A percentile compares a stretch with the other conserved stretches of the same genome.
Evolutionary conservation across 2,329 filamentous ascomycete genomes (phyloP).

Genomic region (Seiridium unicorne): DNA sequence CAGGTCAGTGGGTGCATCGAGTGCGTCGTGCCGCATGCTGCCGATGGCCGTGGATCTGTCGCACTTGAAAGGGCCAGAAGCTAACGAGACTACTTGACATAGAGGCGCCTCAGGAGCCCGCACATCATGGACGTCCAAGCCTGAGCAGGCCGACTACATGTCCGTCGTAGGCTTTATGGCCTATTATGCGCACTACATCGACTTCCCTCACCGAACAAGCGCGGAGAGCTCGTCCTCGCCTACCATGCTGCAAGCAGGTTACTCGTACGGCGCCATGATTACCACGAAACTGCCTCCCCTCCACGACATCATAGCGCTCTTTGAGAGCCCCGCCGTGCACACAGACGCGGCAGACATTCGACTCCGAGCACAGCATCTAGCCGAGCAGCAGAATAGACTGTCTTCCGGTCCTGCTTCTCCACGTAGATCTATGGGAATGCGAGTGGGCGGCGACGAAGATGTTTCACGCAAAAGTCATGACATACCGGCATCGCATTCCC

Average conservation of each 20-base stretch:
- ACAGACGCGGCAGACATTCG: constrained; percentile 68
- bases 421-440: constrained; percentile 38
- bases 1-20: constrained; percentile 49
- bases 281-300: constrained; percentile 69
- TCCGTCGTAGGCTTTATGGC: constrained; percentile 79
- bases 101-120: constrained; percentile 78
- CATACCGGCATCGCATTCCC: constrained; percentile 31
- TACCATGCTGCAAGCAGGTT: constrained; percentile 68
- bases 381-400: constrained; percentile 56
- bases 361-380: constrained; percentile 66
- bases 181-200: constrained; percentile 66
- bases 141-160: constrained; percentile 79
- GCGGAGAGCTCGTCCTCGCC: constrained; percentile 16
- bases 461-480: constrained; percentile 37
- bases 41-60: too few species aligned
- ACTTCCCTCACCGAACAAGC: constrained; percentile 24
- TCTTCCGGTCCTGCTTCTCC: constrained; percentile 24
- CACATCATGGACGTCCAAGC: constrained; percentile 83
- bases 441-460: constrained; percentile 50
- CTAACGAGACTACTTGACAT: constrained; percentile 4
- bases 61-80: neutral
- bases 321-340: constrained; percentile 49
- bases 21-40: too few species aligned
- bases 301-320: constrained; percentile 56
- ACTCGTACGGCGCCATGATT: constrained; percentile 88